Evolutionary conservation across 169 alveolate genomes (phyloP).

Genomic region (Plasmodium inui): DNA sequence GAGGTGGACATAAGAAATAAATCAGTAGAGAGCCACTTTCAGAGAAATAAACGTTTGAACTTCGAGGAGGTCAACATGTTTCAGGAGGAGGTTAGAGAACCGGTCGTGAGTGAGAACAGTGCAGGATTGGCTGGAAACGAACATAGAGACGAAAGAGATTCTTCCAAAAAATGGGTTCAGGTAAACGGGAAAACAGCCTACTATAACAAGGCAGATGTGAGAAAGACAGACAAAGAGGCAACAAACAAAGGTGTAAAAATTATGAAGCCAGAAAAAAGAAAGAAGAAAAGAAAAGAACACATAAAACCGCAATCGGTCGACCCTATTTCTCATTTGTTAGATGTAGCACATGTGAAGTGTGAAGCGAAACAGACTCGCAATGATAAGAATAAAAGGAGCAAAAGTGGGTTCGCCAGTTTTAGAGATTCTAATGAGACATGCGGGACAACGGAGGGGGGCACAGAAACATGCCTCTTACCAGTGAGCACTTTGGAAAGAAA

Average conservation of each 20-base stretch:
- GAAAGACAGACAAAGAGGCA: neutral
- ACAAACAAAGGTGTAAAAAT: neutral
- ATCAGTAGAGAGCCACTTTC: neutral
- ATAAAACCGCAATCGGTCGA: neutral
- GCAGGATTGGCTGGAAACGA: neutral
- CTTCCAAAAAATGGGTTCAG: neutral
- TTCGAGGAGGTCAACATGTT: conserved; percentile 2
- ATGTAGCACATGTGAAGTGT: neutral
- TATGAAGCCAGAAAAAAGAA: neutral
- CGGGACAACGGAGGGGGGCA: neutral
- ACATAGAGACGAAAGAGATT: neutral
- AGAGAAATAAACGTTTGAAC: neutral
- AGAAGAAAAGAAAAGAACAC: neutral
- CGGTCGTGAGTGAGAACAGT: neutral
- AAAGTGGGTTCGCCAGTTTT: neutral
- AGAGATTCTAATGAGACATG: neutral
- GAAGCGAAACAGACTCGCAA: neutral
- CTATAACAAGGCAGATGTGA: neutral
- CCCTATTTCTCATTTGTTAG: neutral
- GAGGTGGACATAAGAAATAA: neutral
- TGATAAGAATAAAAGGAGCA: neutral
- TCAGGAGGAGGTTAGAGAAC: neutral
- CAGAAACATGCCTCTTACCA: neutral
- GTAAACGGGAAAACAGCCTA: neutral
- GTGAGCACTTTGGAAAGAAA: neutral